Conservation (phyloP, 1,284 basidiomycete species). For the Ganoderma boninense region DNA sequence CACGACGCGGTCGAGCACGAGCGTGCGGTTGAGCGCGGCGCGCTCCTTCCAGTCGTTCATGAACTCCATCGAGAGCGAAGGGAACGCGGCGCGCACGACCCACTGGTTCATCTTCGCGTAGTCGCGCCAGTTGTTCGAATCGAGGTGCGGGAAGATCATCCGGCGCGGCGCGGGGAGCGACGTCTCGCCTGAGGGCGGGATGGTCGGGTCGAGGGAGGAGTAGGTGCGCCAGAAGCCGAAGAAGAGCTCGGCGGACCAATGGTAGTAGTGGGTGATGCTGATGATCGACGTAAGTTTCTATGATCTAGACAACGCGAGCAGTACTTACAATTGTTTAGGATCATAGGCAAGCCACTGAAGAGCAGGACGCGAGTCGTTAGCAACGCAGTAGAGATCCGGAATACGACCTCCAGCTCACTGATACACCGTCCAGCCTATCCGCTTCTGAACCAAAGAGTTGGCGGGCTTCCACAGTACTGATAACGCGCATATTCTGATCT, state of each 20-base stretch:
- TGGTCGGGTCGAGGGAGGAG: conserved; percentile 77
- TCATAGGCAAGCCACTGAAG: conserved; percentile 81
- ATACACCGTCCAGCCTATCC: conserved; percentile 69
- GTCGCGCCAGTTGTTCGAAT: conserved; percentile 85
- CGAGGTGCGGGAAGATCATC: conserved; percentile 77
- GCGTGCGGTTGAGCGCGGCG: conserved; percentile 68
- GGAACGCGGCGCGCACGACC: conserved; percentile 79
- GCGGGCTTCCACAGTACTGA: conserved; percentile 74
- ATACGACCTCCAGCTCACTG: conserved; percentile 51
- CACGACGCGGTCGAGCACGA: conserved; percentile 85
- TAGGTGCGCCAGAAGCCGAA: conserved; percentile 92
- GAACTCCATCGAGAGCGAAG: conserved; percentile 79
- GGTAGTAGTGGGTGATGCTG: conserved; percentile 83
- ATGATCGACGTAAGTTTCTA: conserved; percentile 14
- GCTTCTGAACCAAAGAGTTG: conserved; percentile 73
- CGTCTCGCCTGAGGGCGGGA: conserved; percentile 69
- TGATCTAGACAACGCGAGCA: background rate
- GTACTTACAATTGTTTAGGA: conserved; percentile 80
- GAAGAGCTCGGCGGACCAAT: conserved; percentile 89
- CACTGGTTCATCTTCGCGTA: conserved; percentile 87
- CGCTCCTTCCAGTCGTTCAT: conserved; percentile 84
- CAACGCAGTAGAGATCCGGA: background rate
- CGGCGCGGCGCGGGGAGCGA: conserved; percentile 76
- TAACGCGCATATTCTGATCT: conserved; percentile 80
- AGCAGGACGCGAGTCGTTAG: conserved; percentile 5